Evolutionary conservation across 352 stramenopile genomes (phyloP), one percentile per base, ranked within the genome.

Genomic region (Sclerospora graminicola): DNA sequence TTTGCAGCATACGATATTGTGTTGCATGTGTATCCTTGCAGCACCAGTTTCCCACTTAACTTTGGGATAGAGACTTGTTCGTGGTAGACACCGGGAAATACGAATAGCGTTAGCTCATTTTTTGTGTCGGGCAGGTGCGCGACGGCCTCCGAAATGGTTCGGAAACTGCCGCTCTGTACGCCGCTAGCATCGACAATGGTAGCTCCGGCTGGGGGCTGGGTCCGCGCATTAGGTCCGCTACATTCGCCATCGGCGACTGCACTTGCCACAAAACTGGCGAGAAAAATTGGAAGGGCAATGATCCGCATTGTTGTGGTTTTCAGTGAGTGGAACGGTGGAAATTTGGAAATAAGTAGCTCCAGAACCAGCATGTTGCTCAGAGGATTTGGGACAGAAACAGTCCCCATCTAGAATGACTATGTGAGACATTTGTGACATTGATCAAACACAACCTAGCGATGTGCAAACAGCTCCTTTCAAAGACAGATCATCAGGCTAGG

Each of bases 11-110:
- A 60, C 9, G 46, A 38, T 4, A 37, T 47, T 14, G 45, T 50
- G 32, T 60, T 20, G 11, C 45, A 54, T 21, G 45, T 60, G 45
- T 55, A 54, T 5, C 51, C 51, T 13, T 60, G 45, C 0, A 60
- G 10, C 20, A 49, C 21, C 15, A 60, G 6, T 8, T 31, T 38
- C 3, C 46, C 39, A 20, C 29, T 23, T 0, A 54, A 4, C 8
- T 42, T 26, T 3, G 39, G 39, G 4, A 60, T 18, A 1, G 34
- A 0, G 8, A 60, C 38, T 19, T 60, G 51, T 23, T 60, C 45
- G 0, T 46, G 19, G 35, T 60, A 54, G 1, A 49, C 23, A 7
- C 51, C 51, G 1, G 51, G 51, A 14, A 46, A 42, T 7, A 60
- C 10, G 21, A 60, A 60, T 8, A 60, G 16, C 6, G 33, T 40